Base-by-base conservation (phyloP, 768 basidiomycete species). In the Mycena capillaripes region DNA sequence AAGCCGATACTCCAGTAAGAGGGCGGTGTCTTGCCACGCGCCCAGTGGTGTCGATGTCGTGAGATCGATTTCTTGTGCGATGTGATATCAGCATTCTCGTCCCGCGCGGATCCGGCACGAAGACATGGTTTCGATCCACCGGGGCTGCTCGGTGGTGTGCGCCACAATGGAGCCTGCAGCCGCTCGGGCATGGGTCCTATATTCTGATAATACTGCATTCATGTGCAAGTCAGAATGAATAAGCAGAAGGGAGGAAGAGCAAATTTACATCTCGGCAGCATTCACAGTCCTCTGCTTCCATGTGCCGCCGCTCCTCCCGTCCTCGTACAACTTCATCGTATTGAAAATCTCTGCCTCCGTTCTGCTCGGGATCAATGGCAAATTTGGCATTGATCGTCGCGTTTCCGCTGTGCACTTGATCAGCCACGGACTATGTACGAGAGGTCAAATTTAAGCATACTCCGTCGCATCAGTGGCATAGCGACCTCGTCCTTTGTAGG, bases 1-100 rank as follows among this genome's bases (percentile, higher is more conserved):
- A 93, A 92, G 14, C 90, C 91, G 42, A 92, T 91, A 48, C 86
- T 81, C 89, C 91, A 92, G 78, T 90, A 93, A n/a, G 87, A 87
- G 0, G 90, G 91, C 21, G 92, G 92, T 2, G 90, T 92, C 56
- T 83, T 84, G 4, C 87, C 82, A 56, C 84, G 82, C 52, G 81
- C 78, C 89, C 88, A 90, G 42, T 88, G 81, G 58, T 84, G 81
- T 10, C 87, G 84, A 77, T 89, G 88, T 32, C 85, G 82, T 59
- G 87, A 89, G 44, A 89, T 85, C 30, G 82, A 74, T 30, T 88
- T 80, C 78, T 85, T 86, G 76, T 89, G 89, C 55, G 80, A 79
- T 23, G 81, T 78, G 52, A 82, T 72, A 34, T 58, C 71, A 46
- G 66, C 79, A 1, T 75, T 81, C n/a, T 81, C 79, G 5, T 68